Percentiles rank a stretch among this genome's conserved stretches.
These are phyloP conservation scores for Novymonas esmeraldas DNA, from an alignment of 208 protist species.

Conservation along the genomic window DNA sequence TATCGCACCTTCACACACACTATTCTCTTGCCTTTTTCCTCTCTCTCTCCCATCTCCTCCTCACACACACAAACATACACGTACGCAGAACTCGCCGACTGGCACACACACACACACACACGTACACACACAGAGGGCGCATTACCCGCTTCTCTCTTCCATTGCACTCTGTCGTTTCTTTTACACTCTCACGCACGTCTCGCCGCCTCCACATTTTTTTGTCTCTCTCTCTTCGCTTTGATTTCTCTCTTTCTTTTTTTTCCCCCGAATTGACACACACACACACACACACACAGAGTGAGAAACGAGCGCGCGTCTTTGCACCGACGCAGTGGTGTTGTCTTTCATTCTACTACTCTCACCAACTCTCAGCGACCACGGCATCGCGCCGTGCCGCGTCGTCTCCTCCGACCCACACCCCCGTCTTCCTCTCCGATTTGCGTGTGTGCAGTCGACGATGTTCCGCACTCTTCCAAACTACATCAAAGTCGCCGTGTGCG, in stretches of 20 bases:
- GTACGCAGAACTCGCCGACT: too few species aligned
- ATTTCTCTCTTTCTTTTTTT: background rate
- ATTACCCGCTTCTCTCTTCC: background rate
- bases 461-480: conserved; percentile 56
- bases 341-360: background rate
- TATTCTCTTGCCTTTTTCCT: too few species aligned
- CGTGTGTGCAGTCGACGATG: conserved; percentile 9
- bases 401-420: background rate
- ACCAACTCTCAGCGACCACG: background rate
- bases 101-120: background rate
- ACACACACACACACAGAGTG: background rate
- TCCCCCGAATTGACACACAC: background rate
- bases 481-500: conserved; percentile 94
- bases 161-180: background rate
- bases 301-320: background rate
- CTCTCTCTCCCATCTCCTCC: too few species aligned
- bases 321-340: background rate
- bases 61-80: too few species aligned
- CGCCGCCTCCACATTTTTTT: conserved; percentile 15
- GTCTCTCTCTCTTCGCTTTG: background rate
- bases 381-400: background rate
- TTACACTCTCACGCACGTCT: too few species aligned
- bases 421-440: background rate
- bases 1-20: too few species aligned
- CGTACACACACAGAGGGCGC: background rate